Evolutionary conservation across 768 basidiomycete species (phyloP), one percentile per base, ranked within the genome.

Genomic region (Melanogaster broomeanus): DNA sequence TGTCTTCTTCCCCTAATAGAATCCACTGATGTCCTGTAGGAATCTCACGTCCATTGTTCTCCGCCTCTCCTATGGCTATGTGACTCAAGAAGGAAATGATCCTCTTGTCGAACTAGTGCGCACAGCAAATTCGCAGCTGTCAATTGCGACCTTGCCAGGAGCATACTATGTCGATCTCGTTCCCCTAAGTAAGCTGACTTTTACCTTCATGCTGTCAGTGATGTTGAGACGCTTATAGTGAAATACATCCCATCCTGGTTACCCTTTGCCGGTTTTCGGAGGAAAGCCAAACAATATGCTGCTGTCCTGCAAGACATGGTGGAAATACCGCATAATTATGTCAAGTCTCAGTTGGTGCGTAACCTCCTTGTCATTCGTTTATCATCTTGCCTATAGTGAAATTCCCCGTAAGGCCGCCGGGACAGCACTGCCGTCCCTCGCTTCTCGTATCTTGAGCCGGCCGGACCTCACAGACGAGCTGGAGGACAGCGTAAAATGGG

Each of bases 41-140:
- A 49, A 51, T 18, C 8, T 53, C 11, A 48, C 48, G 18, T 55
- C 71, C 3, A 56, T 73, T 15, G 64, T 70, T 4, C 64, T 77
- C 28, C 67, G 66, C 27, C 57, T 73, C 13, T 66, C 67, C 0
- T 77, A 77, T 49, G 77, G 77, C 2, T 73, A 76, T 48, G 59
- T 72, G 12, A 67, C 73, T 19, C 48, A 61, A 47, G 51, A 65
- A 2, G 66, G 64, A 10, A 55, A 75, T 9, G 76, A 79, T 39
- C 68, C 65, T 40, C 70, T 74, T 37, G 58, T 75, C 35, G 51
- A 48, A 8, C 48, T 69, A 6, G 69, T 63, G 5, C 56, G 69
- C 11, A 43, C 55, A 28, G 68, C 67, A 34, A 55, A 66, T 40
- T 54, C 50, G 10, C 60, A 56, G n/a, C 38, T 74, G 9, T 57